Evolutionary conservation across 169 alveolate genomes (phyloP).

Genomic region (Eimeria zaria): DNA sequence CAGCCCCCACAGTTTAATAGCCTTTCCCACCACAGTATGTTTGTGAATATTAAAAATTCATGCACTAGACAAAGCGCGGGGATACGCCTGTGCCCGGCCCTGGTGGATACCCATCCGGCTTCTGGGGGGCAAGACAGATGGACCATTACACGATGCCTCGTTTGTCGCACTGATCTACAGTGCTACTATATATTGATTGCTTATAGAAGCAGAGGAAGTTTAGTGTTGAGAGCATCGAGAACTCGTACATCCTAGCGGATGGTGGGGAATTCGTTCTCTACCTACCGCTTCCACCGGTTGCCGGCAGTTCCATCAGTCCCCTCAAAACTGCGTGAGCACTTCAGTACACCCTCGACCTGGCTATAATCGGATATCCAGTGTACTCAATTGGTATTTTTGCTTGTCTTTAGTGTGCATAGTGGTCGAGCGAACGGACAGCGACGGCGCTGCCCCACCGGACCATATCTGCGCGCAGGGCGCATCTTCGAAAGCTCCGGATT

Average conservation of each 20-base stretch:
- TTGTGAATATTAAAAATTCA: background rate
- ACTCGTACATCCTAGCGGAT: background rate
- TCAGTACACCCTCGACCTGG: background rate
- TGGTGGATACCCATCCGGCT: background rate
- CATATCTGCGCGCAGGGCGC: background rate
- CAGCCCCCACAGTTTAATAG: background rate
- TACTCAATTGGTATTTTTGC: background rate
- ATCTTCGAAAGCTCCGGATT: background rate
- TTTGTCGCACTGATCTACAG: background rate
- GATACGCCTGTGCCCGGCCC: background rate
- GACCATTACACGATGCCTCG: background rate
- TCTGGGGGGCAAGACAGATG: conserved; percentile 48
- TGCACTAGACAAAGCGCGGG: background rate
- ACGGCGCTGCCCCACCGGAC: background rate
- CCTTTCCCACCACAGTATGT: background rate
- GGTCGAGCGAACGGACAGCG: background rate
- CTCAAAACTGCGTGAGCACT: background rate
- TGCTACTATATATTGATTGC: background rate
- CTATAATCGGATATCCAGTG: background rate
- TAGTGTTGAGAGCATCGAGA: background rate
- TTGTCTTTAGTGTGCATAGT: background rate
- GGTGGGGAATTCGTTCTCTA: background rate
- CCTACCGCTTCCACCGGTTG: background rate
- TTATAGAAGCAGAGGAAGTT: background rate
- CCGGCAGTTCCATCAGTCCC: background rate